Evolutionary conservation across 257 asterid species (phyloP).

Genomic region (Gardenia jasminoides): DNA sequence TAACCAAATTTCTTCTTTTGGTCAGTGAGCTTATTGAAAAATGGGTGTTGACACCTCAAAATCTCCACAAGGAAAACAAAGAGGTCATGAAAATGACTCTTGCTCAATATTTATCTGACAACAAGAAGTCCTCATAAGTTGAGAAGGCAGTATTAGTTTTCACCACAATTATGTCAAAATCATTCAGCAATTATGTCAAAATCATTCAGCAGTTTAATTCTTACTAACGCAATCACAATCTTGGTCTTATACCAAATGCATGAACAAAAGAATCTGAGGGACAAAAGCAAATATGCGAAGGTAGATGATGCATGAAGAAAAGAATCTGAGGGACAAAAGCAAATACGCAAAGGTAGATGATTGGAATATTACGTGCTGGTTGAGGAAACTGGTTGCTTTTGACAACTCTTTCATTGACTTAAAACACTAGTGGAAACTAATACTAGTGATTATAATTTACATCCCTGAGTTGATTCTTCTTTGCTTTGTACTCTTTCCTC

Average conservation of each 20-base stretch:
- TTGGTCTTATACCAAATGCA: neutral
- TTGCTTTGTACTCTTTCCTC: conserved; percentile 11
- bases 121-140: neutral
- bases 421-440: too few relatives aligned
- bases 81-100: neutral
- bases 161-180: neutral
- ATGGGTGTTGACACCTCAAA: neutral
- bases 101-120: neutral
- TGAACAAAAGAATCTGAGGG: neutral
- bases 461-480: neutral
- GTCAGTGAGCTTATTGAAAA: neutral
- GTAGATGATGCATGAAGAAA: conserved; percentile 4
- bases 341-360: neutral
- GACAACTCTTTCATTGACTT: neutral
- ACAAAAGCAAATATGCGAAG: too few relatives aligned
- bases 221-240: neutral
- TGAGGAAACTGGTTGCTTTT: neutral
- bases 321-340: conserved; percentile 8
- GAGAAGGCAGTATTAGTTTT: neutral
- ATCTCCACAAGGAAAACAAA: neutral
- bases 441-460: neutral
- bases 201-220: too few relatives aligned
- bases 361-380: neutral
- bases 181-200: neutral
- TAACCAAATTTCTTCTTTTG: too few relatives aligned